phyloP scores from a whole-genome alignment of 495 filamentous ascomycete species.

The Penicillium coffeae region DNA sequence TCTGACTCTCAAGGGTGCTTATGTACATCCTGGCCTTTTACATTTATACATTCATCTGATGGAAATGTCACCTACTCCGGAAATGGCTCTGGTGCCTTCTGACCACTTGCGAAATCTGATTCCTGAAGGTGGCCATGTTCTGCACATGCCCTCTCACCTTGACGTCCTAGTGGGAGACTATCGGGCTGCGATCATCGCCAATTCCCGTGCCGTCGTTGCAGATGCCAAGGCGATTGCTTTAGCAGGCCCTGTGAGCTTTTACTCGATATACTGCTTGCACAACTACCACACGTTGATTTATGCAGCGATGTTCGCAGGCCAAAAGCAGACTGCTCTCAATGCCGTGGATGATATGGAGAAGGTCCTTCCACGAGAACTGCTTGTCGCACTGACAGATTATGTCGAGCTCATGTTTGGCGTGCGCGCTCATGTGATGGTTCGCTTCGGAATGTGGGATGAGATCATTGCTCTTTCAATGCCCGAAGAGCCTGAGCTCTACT shows the following conservation, averaged over 20 bases:
- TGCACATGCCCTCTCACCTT: slow-evolving; percentile 69
- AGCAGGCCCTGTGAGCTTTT: slow-evolving; percentile 55
- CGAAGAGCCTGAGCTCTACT: slow-evolving; percentile 50
- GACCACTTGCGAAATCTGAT: slow-evolving; percentile 58
- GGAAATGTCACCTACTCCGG: slow-evolving; percentile 66
- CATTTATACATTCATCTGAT: slow-evolving; percentile 72
- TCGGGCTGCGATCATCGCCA: slow-evolving; percentile 54
- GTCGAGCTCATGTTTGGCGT: slow-evolving; percentile 58
- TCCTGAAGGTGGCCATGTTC: slow-evolving; percentile 65
- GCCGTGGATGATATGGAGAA: slow-evolving; percentile 48
- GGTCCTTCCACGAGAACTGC: slow-evolving; percentile 49
- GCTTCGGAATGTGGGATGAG: slow-evolving; percentile 62
- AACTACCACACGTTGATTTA: slow-evolving; percentile 63
- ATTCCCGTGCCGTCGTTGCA: slow-evolving; percentile 57
- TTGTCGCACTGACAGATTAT: slow-evolving; percentile 64
- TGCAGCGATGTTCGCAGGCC: slow-evolving; percentile 64
- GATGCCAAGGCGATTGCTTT: slow-evolving; percentile 49
- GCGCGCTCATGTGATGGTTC: slow-evolving; percentile 57
- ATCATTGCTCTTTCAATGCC: slow-evolving; percentile 46
- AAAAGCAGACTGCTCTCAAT: slow-evolving; percentile 49
- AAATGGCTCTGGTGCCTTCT: slow-evolving; percentile 51
- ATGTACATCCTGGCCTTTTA: slow-evolving; percentile 57
- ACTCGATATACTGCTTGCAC: slow-evolving; percentile 61
- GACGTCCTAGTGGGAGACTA: slow-evolving; percentile 68
- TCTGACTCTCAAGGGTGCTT: slow-evolving; percentile 38